Evolutionary conservation across 805 yeast species (phyloP).

Genomic region (Kregervanrija fluxuum): DNA sequence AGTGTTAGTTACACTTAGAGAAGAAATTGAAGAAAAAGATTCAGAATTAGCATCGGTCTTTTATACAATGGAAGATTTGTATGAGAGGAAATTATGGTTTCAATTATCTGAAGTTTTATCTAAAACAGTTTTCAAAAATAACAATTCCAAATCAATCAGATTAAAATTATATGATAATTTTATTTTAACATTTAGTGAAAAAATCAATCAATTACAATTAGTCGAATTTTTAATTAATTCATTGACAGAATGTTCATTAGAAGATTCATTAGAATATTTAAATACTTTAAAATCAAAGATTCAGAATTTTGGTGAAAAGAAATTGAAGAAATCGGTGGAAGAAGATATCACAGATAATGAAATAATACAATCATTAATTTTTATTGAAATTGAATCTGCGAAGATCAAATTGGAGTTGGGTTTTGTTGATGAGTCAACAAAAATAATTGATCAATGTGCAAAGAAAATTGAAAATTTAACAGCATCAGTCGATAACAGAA

Average conservation of each 20-base stretch:
- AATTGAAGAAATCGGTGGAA: conserved; percentile 22
- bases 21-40: conserved; percentile 46
- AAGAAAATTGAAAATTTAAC: conserved; percentile 50
- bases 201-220: conserved; percentile 70
- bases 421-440: conserved; percentile 51
- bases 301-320: conserved; percentile 31
- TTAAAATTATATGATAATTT: conserved; percentile 65
- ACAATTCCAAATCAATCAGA: conserved; percentile 48
- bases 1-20: conserved; percentile 53
- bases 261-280: conserved; percentile 48
- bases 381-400: conserved; percentile 67
- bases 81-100: conserved; percentile 91
- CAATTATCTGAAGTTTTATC: conserved; percentile 70
- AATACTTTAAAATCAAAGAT: conserved; percentile 37
- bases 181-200: conserved; percentile 56
- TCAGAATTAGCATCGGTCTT: conserved; percentile 50
- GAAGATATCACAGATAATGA: conserved; percentile 27
- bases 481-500: conserved; percentile 45
- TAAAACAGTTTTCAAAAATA: conserved; percentile 49
- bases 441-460: conserved; percentile 55
- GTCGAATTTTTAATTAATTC: conserved; percentile 66
- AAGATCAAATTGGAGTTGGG: conserved; percentile 55
- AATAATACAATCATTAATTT: conserved; percentile 44
- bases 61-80: conserved; percentile 70
- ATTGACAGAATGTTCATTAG: conserved; percentile 31